These are phyloP conservation scores for Graphiopsis chlorocephala DNA, from an alignment of 2,329 filamentous ascomycete genomes.

Conservation along the genomic window DNA sequence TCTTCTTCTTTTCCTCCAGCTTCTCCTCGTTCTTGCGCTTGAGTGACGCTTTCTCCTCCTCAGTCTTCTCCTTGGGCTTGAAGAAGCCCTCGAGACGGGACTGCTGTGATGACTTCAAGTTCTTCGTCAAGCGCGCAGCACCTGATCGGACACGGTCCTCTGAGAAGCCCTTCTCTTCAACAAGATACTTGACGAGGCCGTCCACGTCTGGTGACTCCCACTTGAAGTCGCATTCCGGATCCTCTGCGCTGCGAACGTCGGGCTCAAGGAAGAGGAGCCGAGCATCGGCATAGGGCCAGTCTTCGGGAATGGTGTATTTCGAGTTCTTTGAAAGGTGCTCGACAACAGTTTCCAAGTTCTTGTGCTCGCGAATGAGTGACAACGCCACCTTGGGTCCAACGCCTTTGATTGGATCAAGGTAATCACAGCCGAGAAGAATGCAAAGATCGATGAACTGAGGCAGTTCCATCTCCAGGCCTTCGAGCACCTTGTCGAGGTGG, in stretches of 20 bases:
- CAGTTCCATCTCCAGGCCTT: slow-evolving; percentile 83
- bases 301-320: slow-evolving; percentile 85
- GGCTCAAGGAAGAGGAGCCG: slow-evolving; percentile 89
- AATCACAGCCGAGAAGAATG: slow-evolving; percentile 95
- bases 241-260: slow-evolving; percentile 78
- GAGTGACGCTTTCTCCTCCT: slow-evolving; percentile 75
- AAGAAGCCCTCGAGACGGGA: slow-evolving; percentile 94
- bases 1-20: slow-evolving; percentile 90
- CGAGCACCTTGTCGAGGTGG: slow-evolving; percentile 78
- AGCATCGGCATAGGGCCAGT: slow-evolving; percentile 93
- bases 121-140: slow-evolving; percentile 79
- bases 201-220: slow-evolving; percentile 94
- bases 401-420: slow-evolving; percentile 93
- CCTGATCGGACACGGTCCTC: slow-evolving; percentile 86
- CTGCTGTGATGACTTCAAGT: slow-evolving; percentile 86
- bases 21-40: slow-evolving; percentile 96
- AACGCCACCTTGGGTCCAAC: slow-evolving; percentile 88
- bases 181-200: slow-evolving; percentile 83
- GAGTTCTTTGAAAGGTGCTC: slow-evolving; percentile 72
- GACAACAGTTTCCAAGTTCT: slow-evolving; percentile 81
- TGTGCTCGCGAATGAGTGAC: slow-evolving; percentile 90
- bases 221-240: slow-evolving; percentile 91
- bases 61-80: slow-evolving; percentile 85
- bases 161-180: slow-evolving; percentile 92
- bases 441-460: slow-evolving; percentile 95